Percentiles rank a stretch among this genome's conserved stretches.
Evolutionary conservation across 345 rosid genomes (phyloP).

Genomic region (Camelina laxa): DNA sequence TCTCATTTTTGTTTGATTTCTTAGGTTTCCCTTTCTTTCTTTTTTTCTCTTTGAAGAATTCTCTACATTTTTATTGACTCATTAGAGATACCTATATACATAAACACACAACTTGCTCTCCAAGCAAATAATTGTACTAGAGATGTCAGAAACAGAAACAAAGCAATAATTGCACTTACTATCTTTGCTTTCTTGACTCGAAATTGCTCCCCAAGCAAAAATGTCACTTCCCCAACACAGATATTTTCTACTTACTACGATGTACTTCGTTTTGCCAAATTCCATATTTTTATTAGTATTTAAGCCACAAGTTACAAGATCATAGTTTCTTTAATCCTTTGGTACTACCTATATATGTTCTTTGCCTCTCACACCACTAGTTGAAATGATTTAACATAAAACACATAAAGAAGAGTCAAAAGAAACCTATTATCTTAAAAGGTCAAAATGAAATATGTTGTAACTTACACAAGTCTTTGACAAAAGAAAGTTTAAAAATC

Average conservation of each 20-base stretch:
- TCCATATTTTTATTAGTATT: too few relatives aligned
- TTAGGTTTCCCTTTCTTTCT: neutral
- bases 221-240: neutral
- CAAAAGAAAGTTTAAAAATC: constrained; percentile 29
- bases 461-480: constrained; percentile 41
- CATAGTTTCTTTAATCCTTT: neutral
- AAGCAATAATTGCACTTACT: neutral
- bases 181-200: neutral
- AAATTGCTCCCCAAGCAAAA: neutral
- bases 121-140: neutral
- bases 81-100: neutral
- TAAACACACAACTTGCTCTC: neutral
- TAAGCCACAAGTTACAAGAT: neutral
- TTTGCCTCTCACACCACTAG: neutral
- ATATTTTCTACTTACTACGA: neutral
- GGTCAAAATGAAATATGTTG: constrained; percentile 27
- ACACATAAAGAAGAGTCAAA: constrained; percentile 2
- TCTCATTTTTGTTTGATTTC: neutral
- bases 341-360: neutral
- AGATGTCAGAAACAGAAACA: neutral
- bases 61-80: neutral
- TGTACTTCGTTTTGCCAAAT: neutral
- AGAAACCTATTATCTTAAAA: too few relatives aligned
- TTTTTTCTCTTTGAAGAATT: neutral
- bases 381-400: neutral